phyloP scores from a whole-genome alignment of 257 asterid genomes.

The Parsonsia alboflavescens region DNA sequence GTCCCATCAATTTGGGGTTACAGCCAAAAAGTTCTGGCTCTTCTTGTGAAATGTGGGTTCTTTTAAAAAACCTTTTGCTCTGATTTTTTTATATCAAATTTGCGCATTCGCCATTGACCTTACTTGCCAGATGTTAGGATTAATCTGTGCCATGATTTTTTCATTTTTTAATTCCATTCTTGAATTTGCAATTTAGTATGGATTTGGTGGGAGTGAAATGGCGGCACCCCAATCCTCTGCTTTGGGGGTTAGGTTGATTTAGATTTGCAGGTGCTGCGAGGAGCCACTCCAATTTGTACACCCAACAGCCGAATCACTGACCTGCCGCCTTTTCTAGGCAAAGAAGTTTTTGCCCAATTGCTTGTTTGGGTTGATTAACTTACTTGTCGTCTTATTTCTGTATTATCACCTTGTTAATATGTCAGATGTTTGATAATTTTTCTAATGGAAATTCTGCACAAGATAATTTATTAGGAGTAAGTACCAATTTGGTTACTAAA shows the following conservation, averaged over 20 bases:
- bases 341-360: not conserved
- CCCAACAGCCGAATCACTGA: not conserved
- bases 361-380: not conserved
- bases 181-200: slow-evolving; percentile 4
- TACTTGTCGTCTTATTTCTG: not conserved
- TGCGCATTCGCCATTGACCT: slow-evolving; percentile 11
- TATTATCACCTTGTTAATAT: not conserved
- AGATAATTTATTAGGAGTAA: too few species aligned
- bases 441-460: not conserved
- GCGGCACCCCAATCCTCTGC: not conserved
- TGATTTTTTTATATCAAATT: slow-evolving; percentile 1
- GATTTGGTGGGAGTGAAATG: not conserved
- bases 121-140: not conserved
- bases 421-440: not conserved
- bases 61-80: slow-evolving; percentile 1
- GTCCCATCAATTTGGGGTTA: slow-evolving; percentile 12
- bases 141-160: slow-evolving; percentile 1
- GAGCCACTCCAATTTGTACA: not conserved
- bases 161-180: not conserved
- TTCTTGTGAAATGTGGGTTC: slow-evolving; percentile 8
- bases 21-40: slow-evolving; percentile 14
- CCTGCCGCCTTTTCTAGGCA: slow-evolving; percentile 8
- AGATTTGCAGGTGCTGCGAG: slow-evolving; percentile 13
- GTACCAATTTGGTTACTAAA: too few species aligned
- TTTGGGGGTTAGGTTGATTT: slow-evolving; percentile 12